Evolutionary conservation across 108 stramenopile species (phyloP), one percentile per base, ranked within the genome.

Genomic region (Pseudonitzschia delicatissima): DNA sequence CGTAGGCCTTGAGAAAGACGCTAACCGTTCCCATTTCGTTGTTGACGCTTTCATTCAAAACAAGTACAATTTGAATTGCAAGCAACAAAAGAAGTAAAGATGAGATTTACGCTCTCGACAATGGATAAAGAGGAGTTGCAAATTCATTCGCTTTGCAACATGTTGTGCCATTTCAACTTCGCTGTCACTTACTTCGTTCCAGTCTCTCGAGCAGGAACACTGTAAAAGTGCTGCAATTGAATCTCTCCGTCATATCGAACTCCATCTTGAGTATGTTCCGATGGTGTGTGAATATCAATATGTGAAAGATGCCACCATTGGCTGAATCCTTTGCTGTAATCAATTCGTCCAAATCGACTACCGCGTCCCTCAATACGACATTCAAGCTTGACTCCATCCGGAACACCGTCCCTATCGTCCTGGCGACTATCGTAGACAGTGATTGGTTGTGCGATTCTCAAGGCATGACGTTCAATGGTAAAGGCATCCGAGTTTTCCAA

Each of bases 181-280:
- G 3, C 28, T 26, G 20, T 57, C 18, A n/a, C 33, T 57, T 57
- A 31, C 55, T 57, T 33, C 3, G 29, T 57, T 33, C 18, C 63
- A 53, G 65, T 31, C 7, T 23, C 45, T 7, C 28, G 7, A 18
- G 34, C 57, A 2, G 44, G 39, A 2, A 64, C 67, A 27, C 69
- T 68, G 61, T 78, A 78, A 50, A 73, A 78, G 57, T 77, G 77
- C 15, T 68, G 53, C 39, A 82, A 59, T 37, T 63, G 57, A 12
- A 82, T 53, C 58, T 83, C 82, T 1, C 75, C 82, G 53, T 71
- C 82, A 60, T 83, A 83, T 23, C 68, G 66, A 20, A 64, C 68
- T 13, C 82, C 82, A 23, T 83, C 76, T 64, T 79, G 78, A 1
- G 62, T 72, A 49, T 83, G 82, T 28, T 83, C 74, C 20, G 64